Conservation (phyloP, 306 rosid genomes). For the Quercus aquifolioides region DNA sequence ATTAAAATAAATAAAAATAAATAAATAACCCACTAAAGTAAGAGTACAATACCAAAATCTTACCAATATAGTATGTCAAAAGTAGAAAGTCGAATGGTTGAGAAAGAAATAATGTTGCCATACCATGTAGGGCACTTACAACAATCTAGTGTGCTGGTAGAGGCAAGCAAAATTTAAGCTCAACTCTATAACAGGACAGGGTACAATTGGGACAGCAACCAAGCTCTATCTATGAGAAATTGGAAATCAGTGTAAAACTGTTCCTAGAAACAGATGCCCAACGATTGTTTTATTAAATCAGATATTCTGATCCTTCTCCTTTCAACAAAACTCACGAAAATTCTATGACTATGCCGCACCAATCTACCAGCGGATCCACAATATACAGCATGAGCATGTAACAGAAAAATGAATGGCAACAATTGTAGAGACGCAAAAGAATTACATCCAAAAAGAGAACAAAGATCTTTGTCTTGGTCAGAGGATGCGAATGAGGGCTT, state of each 20-base stretch:
- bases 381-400: not conserved
- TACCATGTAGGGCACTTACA: not conserved
- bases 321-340: constrained; percentile 9
- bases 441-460: constrained; percentile 6
- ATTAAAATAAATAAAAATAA: no score
- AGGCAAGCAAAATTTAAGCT: not conserved
- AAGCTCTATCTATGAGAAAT: not conserved
- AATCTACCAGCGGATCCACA: constrained; percentile 2
- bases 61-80: not conserved
- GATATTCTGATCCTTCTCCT: not conserved
- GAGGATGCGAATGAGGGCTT: constrained; percentile 6
- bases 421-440: constrained; percentile 3
- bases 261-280: not conserved
- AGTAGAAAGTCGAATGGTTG: not conserved
- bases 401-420: not conserved
- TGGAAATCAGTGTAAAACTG: not conserved
- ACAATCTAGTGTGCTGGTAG: not conserved
- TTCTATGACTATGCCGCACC: constrained; percentile 7
- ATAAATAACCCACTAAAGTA: no score
- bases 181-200: not conserved
- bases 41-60: not conserved
- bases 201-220: not conserved
- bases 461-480: constrained; percentile 12
- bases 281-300: not conserved
- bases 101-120: not conserved